Conservation (phyloP, 2,329 filamentous ascomycete species). For the Ophiostoma sp. region DNA sequence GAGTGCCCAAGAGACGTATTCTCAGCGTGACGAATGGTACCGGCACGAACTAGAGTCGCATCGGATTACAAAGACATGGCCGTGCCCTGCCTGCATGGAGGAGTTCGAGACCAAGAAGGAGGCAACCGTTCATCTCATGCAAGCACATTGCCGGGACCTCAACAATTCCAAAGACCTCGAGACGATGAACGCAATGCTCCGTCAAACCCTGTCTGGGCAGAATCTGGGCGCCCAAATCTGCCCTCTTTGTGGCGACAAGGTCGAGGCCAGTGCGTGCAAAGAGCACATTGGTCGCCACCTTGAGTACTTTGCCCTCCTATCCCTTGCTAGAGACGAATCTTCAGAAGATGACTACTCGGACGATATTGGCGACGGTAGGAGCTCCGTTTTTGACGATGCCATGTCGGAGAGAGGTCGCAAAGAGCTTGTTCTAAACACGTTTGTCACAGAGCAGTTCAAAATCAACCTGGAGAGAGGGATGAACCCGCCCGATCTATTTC, state of each 20-base stretch:
- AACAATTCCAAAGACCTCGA: slow-evolving; percentile 18
- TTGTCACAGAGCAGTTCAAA: slow-evolving; percentile 26
- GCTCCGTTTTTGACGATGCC: slow-evolving; percentile 16
- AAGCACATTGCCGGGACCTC: slow-evolving; percentile 18
- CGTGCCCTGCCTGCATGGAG: slow-evolving; percentile 22
- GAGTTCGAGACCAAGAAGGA: slow-evolving; percentile 24
- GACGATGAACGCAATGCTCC: slow-evolving; percentile 19
- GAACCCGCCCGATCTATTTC: slow-evolving; percentile 22
- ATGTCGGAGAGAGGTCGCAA: slow-evolving; percentile 25
- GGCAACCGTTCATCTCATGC: slow-evolving; percentile 21
- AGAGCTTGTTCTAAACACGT: slow-evolving; percentile 24
- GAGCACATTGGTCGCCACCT: slow-evolving; percentile 23
- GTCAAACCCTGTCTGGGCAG: not conserved
- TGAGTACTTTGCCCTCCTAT: slow-evolving; percentile 25
- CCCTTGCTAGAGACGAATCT: slow-evolving; percentile 16
- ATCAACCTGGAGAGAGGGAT: slow-evolving; percentile 23
- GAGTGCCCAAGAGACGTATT: slow-evolving; percentile 23
- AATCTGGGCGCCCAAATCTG: slow-evolving; percentile 21
- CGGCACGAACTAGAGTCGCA: slow-evolving; percentile 25
- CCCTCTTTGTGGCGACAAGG: slow-evolving; percentile 20
- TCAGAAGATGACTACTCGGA: slow-evolving; percentile 24
- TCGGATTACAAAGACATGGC: slow-evolving; percentile 21
- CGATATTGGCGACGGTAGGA: slow-evolving; percentile 22
- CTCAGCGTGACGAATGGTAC: slow-evolving; percentile 25
- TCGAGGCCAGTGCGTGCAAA: slow-evolving; percentile 21